Evolutionary conservation across 306 rosid genomes (phyloP).

Genomic region (Malus asiatica): DNA sequence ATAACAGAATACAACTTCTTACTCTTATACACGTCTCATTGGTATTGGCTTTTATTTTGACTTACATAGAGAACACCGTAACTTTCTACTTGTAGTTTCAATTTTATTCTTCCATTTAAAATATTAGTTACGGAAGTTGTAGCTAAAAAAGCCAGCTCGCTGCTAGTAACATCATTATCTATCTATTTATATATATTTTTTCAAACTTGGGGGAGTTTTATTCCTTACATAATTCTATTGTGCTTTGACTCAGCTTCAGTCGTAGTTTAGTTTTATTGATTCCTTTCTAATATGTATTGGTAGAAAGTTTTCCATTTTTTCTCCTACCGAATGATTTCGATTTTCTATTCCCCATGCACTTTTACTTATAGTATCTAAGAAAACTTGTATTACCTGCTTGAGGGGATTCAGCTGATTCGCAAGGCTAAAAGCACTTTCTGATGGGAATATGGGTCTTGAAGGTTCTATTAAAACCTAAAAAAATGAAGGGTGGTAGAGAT

Average conservation of each 20-base stretch:
- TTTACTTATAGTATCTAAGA: neutral
- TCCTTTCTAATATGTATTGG: neutral
- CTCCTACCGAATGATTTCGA: neutral
- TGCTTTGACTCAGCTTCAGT: neutral
- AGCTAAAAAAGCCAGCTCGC: neutral
- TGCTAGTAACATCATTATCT: neutral
- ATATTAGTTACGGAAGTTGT: neutral
- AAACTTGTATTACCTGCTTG: neutral
- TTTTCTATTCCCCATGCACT: neutral
- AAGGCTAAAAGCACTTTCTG: neutral
- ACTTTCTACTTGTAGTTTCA: neutral
- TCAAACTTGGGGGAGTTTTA: neutral
- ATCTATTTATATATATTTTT: neutral
- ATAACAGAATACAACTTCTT: neutral
- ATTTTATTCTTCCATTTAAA: neutral
- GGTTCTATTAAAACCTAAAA: neutral
- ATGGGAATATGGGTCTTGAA: neutral
- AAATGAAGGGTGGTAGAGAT: neutral
- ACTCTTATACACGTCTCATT: neutral
- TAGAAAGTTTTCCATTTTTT: neutral
- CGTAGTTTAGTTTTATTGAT: neutral
- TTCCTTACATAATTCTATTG: neutral
- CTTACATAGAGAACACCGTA: neutral
- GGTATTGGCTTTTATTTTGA: neutral
- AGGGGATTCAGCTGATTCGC: neutral